Base-by-base conservation (phyloP, 495 filamentous ascomycete species). In the Aspergillus affinis region DNA sequence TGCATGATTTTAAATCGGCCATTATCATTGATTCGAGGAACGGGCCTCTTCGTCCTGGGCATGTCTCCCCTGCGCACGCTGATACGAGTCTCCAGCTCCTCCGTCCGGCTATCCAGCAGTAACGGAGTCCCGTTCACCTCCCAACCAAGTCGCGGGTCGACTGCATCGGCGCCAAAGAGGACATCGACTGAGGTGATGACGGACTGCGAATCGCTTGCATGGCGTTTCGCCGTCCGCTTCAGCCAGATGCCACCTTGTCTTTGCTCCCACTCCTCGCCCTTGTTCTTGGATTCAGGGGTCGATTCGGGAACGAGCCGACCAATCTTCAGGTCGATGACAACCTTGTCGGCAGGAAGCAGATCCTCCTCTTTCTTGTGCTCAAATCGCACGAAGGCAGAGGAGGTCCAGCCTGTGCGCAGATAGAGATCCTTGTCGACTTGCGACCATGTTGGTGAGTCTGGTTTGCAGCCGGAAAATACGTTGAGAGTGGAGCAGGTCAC, bases 1-100 rank as follows among this genome's bases (percentile, higher is more conserved):
- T 98, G 94, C 83, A 98, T 87, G 59, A 98, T 95, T 76, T 97
- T 98, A 75, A 98, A 97, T 61, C 87, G 89, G n/a, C 92, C 93
- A 71, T 95, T 89, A 27, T 93, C 90, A 52, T 83, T 82, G 57
- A 98, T 88, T 54, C 86, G 82, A 15, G 88, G 90, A n/a, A 79
- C 73, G 0, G 91, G 88, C 65, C 86, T 90, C 61, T 84, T 78
- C 15, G 72, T 64, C 58, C 83, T 81, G 3, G 75, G 62, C 7
- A 82, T 83, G 29, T 80, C 78, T 4, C 94, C 94, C 61, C 90
- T 82, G 29, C 92, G 83, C 51, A 96, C 78, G 27, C 84, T 93
- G 23, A 98, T 72, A 48, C 91, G 86, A 19, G 89, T 82, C 58
- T 84, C 82, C 49, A 87, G 85, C 13, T 77, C 71, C 47, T 89